Evolutionary conservation across 176 grass and related monocot genomes (phyloP), one percentile per base, ranked within the genome.

Genomic region (Aegilops longissima): DNA sequence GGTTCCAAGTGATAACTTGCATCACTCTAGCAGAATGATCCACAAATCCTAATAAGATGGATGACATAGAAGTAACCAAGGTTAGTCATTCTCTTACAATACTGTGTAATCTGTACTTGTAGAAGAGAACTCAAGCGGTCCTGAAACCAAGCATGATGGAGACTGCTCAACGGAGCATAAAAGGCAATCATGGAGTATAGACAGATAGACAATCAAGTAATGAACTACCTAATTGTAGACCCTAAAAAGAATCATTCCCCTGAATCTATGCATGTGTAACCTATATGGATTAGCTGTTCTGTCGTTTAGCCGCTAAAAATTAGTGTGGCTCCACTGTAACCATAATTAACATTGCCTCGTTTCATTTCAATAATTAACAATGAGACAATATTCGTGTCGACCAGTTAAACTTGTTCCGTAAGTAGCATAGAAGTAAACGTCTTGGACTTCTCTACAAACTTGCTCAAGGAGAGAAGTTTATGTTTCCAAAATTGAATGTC

Each of bases 1-100:
- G 93, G 77, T 99, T 94, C 97, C 97, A 99, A 25, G 97, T 96
- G 80, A 96, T 99, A 70, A 88, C 97, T 88, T 87, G 88, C 94
- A 96, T 93, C 58, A 99, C 91, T 87, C 87, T 94, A 39, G 90
- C 89, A 77, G 97, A 96, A 91, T 99, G 90, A 70, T 99, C 92
- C 39, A 99, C 93, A 89, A 91, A 95, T 88, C 87, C 94, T 99
- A 81, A 70, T 52, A 49, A 76, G 12, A 92, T 45, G 76, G 35
- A 75, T 59, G 35, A 30, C 5, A 31, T 18, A n/a, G 4, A 85
- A 78, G 23, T 23, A 61, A 77, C 23, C 13, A 61, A 49, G 44
- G 59, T 59, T 79, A 52, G 2, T 2, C 3, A 5, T 38, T 64
- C 67, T 38, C 0, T 79, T 11, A 33, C 2, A 83, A 10, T 35